Evolutionary conservation across 2,329 filamentous ascomycete species (phyloP), one percentile per base, ranked within the genome.

Genomic region (Fusarium heterosporum): DNA sequence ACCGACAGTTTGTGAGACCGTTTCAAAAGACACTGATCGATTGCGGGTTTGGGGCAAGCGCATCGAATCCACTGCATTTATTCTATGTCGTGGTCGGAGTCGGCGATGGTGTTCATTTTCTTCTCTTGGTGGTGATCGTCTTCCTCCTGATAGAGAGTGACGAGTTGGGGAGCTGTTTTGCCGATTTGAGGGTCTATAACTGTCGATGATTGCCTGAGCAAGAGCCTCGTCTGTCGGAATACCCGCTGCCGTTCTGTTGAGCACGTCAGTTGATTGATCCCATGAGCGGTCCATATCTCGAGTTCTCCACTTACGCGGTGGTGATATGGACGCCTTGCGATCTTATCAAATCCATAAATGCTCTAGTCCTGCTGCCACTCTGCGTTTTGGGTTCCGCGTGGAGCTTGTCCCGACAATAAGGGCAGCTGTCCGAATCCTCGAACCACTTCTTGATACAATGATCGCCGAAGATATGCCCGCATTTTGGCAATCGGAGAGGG

Each of bases 371-470:
- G 12, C 49, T 43, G 13, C 50, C 40, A 12, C 49, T 28, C 3
- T 64, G 66, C 43, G 67, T 63, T 54, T 74, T 77, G 9, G 73
- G 71, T 58, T 88, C 84, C 3, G 85, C 84, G 4, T 82, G 85
- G 25, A 90, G 78, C 69, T 88, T 87, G 64, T 87, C 83, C 26
- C 88, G 84, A 74, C 88, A 90, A 70, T 89, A 89, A 1, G 88
- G 88, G 66, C 88, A 90, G 54, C 81, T 88, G 67, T 88, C 83
- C 3, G 85, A 85, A 43, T 89, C 85, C 51, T 86, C 81, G 40
- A 90, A 83, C 88, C 88, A 90, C 67, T 86, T 89, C 73, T 85
- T 87, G 65, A 90, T 87, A 73, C 88, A 90, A 67, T 84, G 81
- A 55, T 89, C 82, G 17, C 88, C 88, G 73, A 90, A 90, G 8